Base-by-base conservation (phyloP, 2,329 filamentous ascomycete species). In the Penicillium sp. region DNA sequence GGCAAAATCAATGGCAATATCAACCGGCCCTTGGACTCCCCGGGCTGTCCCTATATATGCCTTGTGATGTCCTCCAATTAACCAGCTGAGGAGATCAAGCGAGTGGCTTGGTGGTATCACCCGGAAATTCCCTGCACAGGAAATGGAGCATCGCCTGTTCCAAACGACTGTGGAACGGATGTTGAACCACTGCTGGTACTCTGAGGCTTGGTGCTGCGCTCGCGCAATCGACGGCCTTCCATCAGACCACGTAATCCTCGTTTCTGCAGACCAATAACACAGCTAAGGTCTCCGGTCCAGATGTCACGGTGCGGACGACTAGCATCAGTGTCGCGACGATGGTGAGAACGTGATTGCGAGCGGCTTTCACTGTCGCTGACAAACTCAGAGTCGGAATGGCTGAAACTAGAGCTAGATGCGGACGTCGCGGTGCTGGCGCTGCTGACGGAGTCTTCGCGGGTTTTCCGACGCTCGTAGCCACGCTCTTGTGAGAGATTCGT, bases 201-300 rank as follows among this genome's bases (percentile, higher is more conserved):
- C 2, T 55, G 35, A 1, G 59, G 58, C 33, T 62, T 63, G 5
- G 48, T 65, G 9, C 74, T 75, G 47, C 86, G 72, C 62, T 94
- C 87, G 30, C 89, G 73, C 71, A 95, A 80, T 43, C 90, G 75
- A 30, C 90, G 73, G 3, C 90, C 90, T 64, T 96, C 92, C 92
- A 98, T 96, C 50, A 98, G 64, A 0, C 92, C 92, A 42, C 90
- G 75, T 23, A 98, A 64, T 0, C 92, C 92, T 37, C 92, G 76
- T 70, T 98, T 98, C 70, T 98, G 92, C 48, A 98, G 62, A 0
- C 92, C 92, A 51, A 98, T 94, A 2, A 96, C 90, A 32, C 86
- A 86, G 67, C 68, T 93, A 78, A 41, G 83, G 81, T 55, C 76
- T 70, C 69, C 70, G 2, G 67, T 73, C 90, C 92, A 98, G 0